Conservation (phyloP, 495 filamentous ascomycete species). For the Aspergillus baeticus region DNA sequence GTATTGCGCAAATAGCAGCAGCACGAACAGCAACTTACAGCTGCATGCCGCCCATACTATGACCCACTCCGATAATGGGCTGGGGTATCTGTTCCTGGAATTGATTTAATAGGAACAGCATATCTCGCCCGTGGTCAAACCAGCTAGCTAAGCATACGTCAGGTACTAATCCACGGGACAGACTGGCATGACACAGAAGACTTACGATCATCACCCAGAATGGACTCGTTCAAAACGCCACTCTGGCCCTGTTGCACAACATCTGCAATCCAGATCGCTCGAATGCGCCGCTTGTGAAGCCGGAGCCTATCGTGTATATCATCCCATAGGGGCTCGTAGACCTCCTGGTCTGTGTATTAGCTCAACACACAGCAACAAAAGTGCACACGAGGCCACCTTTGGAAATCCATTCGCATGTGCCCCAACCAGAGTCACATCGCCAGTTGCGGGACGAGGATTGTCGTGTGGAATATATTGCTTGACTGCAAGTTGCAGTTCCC, state of each 20-base stretch:
- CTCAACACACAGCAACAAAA: neutral
- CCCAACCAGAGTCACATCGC: conserved; percentile 71
- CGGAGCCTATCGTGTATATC: conserved; percentile 58
- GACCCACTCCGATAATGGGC: conserved; percentile 60
- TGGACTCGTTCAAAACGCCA: conserved; percentile 32
- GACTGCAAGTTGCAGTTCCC: conserved; percentile 55
- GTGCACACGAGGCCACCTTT: conserved; percentile 45
- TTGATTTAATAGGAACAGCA: conserved; percentile 71
- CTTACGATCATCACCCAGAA: conserved; percentile 16
- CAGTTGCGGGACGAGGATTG: conserved; percentile 50
- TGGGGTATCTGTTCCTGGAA: conserved; percentile 71
- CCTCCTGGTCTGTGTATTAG: conserved; percentile 45
- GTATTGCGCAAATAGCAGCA: too few relatives aligned
- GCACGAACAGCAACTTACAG: too few relatives aligned
- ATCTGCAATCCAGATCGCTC: conserved; percentile 73
- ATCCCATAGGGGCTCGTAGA: conserved; percentile 77
- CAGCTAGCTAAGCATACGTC: conserved; percentile 41
- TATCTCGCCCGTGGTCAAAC: conserved; percentile 72
- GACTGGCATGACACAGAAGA: neutral
- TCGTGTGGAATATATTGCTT: conserved; percentile 71
- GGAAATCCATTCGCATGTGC: conserved; percentile 75
- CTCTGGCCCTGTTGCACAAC: conserved; percentile 61
- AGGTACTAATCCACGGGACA: conserved; percentile 32
- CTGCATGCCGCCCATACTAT: conserved; percentile 69
- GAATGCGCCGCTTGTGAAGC: conserved; percentile 45